These are phyloP conservation scores for Fusarium virguliforme DNA, from an alignment of 2,329 filamentous ascomycete genomes.

Conservation along the genomic window DNA sequence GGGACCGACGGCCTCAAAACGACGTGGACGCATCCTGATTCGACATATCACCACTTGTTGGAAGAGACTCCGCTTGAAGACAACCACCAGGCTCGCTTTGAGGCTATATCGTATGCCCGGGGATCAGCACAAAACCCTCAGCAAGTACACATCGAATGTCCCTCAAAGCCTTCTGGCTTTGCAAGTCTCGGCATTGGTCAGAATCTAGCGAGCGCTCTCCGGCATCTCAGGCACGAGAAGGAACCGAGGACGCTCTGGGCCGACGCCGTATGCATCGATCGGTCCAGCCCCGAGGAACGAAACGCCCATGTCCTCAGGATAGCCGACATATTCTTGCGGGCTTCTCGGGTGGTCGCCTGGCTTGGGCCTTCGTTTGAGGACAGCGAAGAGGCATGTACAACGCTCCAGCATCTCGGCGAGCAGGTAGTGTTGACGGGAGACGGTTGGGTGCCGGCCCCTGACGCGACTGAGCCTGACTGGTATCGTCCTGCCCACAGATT, in stretches of 20 bases:
- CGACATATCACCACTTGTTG: not conserved
- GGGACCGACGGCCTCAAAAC: not conserved
- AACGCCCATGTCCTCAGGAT: not conserved
- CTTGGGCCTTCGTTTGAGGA: not conserved
- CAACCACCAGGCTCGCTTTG: not conserved
- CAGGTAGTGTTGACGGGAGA: not conserved
- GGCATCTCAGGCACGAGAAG: constrained; percentile 3
- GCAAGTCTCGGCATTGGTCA: not conserved
- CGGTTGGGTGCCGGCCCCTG: not conserved
- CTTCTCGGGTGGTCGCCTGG: not conserved
- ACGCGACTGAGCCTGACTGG: not conserved
- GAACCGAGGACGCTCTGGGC: not conserved
- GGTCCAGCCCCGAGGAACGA: not conserved
- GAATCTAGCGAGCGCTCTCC: constrained; percentile 1
- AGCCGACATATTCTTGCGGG: not conserved
- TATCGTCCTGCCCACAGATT: not conserved
- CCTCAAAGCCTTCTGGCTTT: not conserved
- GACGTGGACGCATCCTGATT: not conserved
- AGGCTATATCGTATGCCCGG: not conserved
- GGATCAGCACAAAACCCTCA: not conserved
- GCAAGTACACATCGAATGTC: not conserved
- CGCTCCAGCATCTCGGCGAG: not conserved
- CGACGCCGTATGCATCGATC: not conserved
- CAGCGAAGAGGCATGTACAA: not conserved
- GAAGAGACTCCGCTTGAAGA: not conserved